Conservation (phyloP, 2,329 filamentous ascomycete genomes). For the Massarina eburnea region DNA sequence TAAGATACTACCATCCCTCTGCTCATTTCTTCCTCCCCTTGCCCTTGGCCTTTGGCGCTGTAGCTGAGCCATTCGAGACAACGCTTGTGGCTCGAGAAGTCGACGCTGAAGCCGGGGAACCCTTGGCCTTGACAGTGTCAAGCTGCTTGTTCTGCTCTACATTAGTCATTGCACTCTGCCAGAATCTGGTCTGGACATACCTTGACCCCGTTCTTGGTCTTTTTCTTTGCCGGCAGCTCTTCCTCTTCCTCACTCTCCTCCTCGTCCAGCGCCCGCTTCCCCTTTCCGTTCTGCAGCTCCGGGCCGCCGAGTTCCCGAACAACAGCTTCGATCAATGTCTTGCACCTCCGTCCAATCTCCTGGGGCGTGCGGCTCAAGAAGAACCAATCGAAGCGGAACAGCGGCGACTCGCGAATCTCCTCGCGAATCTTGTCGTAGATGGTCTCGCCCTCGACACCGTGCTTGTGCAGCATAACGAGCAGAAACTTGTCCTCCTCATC, state of each 20-base stretch:
- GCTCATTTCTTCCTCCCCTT: slow-evolving; percentile 54
- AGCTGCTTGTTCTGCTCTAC: slow-evolving; percentile 85
- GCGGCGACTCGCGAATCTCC: slow-evolving; percentile 88
- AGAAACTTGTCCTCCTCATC: slow-evolving; percentile 97
- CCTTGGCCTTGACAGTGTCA: slow-evolving; percentile 78
- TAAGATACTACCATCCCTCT: background rate
- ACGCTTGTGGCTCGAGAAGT: slow-evolving; percentile 89
- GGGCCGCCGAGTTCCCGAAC: slow-evolving; percentile 84
- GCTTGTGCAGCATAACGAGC: slow-evolving; percentile 87
- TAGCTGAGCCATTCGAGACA: slow-evolving; percentile 67
- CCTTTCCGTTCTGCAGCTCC: slow-evolving; percentile 62
- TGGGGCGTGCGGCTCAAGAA: slow-evolving; percentile 92
- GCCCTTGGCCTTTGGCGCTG: slow-evolving; percentile 47
- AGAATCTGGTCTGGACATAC: slow-evolving; percentile 53
- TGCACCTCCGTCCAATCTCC: slow-evolving; percentile 89
- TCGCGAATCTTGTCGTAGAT: slow-evolving; percentile 96
- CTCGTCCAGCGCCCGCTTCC: slow-evolving; percentile 74
- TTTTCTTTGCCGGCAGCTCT: slow-evolving; percentile 89
- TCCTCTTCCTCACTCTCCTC: slow-evolving; percentile 81
- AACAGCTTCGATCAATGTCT: slow-evolving; percentile 90
- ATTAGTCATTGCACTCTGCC: background rate
- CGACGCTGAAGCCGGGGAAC: slow-evolving; percentile 72
- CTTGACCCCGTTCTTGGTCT: slow-evolving; percentile 85
- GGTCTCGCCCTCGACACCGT: slow-evolving; percentile 86
- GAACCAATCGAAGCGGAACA: slow-evolving; percentile 99